phyloP scores from a whole-genome alignment of 176 grass and related monocot species.

The Phoenix roebelenii region DNA sequence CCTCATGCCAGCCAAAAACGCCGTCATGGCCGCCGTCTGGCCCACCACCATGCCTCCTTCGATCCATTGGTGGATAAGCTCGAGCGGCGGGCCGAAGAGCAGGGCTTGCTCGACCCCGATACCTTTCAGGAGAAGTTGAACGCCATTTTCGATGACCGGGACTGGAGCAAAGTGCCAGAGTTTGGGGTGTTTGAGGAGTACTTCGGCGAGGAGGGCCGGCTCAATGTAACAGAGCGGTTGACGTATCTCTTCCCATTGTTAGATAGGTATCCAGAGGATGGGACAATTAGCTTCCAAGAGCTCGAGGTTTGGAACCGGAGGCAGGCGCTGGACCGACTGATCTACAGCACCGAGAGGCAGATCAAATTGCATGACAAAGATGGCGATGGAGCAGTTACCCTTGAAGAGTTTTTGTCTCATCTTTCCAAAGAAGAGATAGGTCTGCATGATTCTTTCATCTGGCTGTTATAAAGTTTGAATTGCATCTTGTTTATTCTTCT shows the following conservation, averaged over 20 bases:
- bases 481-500: too few relatives aligned
- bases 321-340: slow-evolving; percentile 20
- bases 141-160: not conserved
- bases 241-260: slow-evolving; percentile 27
- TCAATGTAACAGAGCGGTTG: slow-evolving; percentile 35
- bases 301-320: slow-evolving; percentile 29
- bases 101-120: slow-evolving; percentile 15
- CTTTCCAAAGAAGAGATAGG: slow-evolving; percentile 15
- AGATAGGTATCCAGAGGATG: slow-evolving; percentile 23
- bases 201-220: slow-evolving; percentile 18
- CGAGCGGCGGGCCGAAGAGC: slow-evolving; percentile 17
- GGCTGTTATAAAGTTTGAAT: too few relatives aligned
- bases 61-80: slow-evolving; percentile 18
- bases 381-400: slow-evolving; percentile 18
- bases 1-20: not conserved
- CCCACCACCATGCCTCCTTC: slow-evolving; percentile 7
- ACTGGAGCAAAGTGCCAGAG: not conserved
- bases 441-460: not conserved
- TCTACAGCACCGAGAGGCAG: slow-evolving; percentile 4
- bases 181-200: slow-evolving; percentile 10
- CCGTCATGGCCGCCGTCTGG: not conserved
- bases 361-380: slow-evolving; percentile 23
- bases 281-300: slow-evolving; percentile 18
- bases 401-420: slow-evolving; percentile 18
- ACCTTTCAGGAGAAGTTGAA: slow-evolving; percentile 16